These are phyloP conservation scores for Lagerstroemia fauriei DNA, from an alignment of 441 rosid species.

Conservation along the genomic window DNA sequence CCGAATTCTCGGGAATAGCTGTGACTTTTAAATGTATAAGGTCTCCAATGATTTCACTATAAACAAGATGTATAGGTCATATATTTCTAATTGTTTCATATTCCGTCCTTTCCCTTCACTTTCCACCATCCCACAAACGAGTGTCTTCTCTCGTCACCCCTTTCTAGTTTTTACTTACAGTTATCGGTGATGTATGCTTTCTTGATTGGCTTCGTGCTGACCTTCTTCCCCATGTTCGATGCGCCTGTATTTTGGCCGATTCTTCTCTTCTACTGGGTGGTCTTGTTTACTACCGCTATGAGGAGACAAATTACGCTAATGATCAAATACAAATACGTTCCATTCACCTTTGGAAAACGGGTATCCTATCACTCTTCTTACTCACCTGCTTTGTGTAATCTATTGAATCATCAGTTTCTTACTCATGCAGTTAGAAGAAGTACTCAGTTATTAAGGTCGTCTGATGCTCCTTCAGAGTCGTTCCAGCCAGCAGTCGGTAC, in stretches of 20 bases:
- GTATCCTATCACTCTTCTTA: slow-evolving; percentile 30
- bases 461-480: background rate
- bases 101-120: no score
- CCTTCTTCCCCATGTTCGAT: slow-evolving; percentile 54
- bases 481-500: background rate
- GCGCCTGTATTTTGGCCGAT: slow-evolving; percentile 70
- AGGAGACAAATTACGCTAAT: slow-evolving; percentile 61
- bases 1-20: background rate
- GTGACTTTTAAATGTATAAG: no score
- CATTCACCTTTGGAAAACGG: slow-evolving; percentile 64
- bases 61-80: background rate
- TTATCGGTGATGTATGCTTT: slow-evolving; percentile 54
- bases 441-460: background rate
- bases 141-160: no score
- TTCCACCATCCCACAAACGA: no score
- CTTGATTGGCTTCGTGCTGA: slow-evolving; percentile 52
- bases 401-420: background rate
- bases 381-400: background rate
- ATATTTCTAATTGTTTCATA: background rate
- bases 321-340: slow-evolving; percentile 65
- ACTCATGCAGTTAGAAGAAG: slow-evolving; percentile 22
- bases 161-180: background rate
- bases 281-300: slow-evolving; percentile 58
- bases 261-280: slow-evolving; percentile 66
- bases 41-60: background rate